Percentiles rank a stretch among this genome's conserved stretches.
Evolutionary conservation across 1,284 basidiomycete species (phyloP).

Genomic region (Sporisorium exsertum): DNA sequence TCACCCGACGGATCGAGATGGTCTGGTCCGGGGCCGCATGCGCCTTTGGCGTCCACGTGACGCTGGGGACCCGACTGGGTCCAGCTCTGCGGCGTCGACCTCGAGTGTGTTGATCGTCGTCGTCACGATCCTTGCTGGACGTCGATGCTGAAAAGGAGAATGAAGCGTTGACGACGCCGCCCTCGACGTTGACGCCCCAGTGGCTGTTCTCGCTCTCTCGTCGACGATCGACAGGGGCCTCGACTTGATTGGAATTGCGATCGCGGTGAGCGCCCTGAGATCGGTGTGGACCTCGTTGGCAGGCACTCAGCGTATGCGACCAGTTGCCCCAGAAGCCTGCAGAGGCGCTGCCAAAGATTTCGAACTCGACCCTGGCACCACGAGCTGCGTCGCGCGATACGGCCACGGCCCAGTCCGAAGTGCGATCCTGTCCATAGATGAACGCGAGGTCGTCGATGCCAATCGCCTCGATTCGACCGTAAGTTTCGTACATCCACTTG

Average conservation of each 20-base stretch:
- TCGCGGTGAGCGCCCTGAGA: conserved; percentile 2
- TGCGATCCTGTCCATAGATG: conserved; percentile 55
- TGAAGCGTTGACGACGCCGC: conserved; percentile 25
- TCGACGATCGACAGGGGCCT: conserved; percentile 6
- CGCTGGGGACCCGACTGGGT: conserved; percentile 14
- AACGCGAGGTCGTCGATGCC: conserved; percentile 50
- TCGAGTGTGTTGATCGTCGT: conserved; percentile 13
- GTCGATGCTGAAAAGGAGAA: conserved; percentile 16
- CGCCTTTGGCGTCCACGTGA: conserved; percentile 29
- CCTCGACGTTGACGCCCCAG: conserved; percentile 18
- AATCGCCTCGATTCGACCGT: conserved; percentile 55
- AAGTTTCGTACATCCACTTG: conserved; percentile 54
- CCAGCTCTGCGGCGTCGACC: conserved; percentile 19
- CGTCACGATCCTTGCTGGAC: neutral
- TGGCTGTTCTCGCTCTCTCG: conserved; percentile 1
- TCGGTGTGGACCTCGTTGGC: conserved; percentile 54
- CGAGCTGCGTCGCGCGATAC: conserved; percentile 50
- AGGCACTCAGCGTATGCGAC: conserved; percentile 53
- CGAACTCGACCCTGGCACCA: conserved; percentile 55
- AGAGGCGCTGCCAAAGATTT: conserved; percentile 44
- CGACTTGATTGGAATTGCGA: conserved; percentile 12
- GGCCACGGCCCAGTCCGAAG: conserved; percentile 59
- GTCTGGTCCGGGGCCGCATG: conserved; percentile 43
- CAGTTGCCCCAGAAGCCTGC: conserved; percentile 55
- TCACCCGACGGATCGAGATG: conserved; percentile 49